Conservation (phyloP, 106 monocot species). For the Hemerocallis citrina region DNA sequence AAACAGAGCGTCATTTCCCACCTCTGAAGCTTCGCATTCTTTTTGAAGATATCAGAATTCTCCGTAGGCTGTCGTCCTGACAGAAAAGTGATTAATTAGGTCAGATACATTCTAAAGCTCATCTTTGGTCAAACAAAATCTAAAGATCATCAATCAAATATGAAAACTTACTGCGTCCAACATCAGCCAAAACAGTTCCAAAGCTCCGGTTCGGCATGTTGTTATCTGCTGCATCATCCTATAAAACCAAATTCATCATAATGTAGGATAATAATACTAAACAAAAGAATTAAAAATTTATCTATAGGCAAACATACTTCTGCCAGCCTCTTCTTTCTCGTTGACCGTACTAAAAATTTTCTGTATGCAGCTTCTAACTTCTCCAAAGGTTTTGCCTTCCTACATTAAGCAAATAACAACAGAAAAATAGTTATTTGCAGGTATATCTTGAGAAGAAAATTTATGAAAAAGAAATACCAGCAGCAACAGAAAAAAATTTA, state of each 20-base stretch:
- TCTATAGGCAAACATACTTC: slow-evolving; percentile 35
- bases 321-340: slow-evolving; percentile 19
- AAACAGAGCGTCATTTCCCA: slow-evolving; percentile 7
- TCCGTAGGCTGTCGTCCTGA: slow-evolving; percentile 35
- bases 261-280: background rate
- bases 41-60: slow-evolving; percentile 11
- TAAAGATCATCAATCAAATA: background rate
- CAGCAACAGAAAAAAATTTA: too few relatives aligned
- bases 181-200: slow-evolving; percentile 51
- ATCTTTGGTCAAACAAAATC: too few relatives aligned
- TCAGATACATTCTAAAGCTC: too few relatives aligned
- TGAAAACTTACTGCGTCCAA: slow-evolving; percentile 23
- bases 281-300: background rate
- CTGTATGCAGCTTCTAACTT: slow-evolving; percentile 63
- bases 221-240: slow-evolving; percentile 40
- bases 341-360: slow-evolving; percentile 55
- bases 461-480: too few relatives aligned
- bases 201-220: slow-evolving; percentile 50
- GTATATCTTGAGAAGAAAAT: too few relatives aligned
- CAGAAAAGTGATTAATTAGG: background rate
- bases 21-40: slow-evolving; percentile 38
- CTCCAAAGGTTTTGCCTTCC: slow-evolving; percentile 60
- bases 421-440: background rate
- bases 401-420: slow-evolving; percentile 7
- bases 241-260: background rate